These are phyloP conservation scores for Monosporozyma solicola DNA, from an alignment of 805 yeast genomes.

Conservation along the genomic window DNA sequence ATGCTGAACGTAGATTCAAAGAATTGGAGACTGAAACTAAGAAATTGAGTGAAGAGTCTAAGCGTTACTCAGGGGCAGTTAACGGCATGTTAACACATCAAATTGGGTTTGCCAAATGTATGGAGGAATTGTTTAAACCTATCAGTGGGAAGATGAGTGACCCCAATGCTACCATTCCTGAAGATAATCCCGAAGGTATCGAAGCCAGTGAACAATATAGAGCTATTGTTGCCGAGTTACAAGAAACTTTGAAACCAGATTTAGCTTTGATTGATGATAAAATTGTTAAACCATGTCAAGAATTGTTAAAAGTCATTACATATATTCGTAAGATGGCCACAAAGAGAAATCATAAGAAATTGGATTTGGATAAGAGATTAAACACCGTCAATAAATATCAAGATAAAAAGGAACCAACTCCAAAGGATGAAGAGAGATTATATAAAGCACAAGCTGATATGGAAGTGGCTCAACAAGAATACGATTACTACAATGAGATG, in stretches of 20 bases:
- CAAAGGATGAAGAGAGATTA: constrained; percentile 85
- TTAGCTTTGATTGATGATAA: constrained; percentile 84
- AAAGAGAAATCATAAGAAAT: constrained; percentile 90
- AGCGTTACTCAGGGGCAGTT: constrained; percentile 82
- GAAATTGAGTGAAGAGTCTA: constrained; percentile 81
- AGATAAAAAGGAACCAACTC: constrained; percentile 70
- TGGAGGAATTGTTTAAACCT: constrained; percentile 94
- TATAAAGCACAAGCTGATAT: constrained; percentile 85
- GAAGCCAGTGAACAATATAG: constrained; percentile 89
- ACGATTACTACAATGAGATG: constrained; percentile 91
- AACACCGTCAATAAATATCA: constrained; percentile 63
- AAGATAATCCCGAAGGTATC: constrained; percentile 95
- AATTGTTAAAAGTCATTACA: constrained; percentile 71
- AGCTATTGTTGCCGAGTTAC: constrained; percentile 77
- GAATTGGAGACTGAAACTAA: constrained; percentile 86
- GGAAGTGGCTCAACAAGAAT: constrained; percentile 89
- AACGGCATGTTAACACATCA: constrained; percentile 91
- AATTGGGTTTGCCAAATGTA: constrained; percentile 88
- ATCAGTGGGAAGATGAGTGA: constrained; percentile 88
- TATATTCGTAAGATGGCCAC: constrained; percentile 87
- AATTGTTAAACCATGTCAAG: constrained; percentile 87
- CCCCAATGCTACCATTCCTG: constrained; percentile 76
- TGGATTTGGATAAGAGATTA: constrained; percentile 84
- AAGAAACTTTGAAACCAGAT: constrained; percentile 82
- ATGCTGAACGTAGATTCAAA: constrained; percentile 93